phyloP scores from a whole-genome alignment of 2,329 filamentous ascomycete genomes.

The Trematosphaeria pertusa region DNA sequence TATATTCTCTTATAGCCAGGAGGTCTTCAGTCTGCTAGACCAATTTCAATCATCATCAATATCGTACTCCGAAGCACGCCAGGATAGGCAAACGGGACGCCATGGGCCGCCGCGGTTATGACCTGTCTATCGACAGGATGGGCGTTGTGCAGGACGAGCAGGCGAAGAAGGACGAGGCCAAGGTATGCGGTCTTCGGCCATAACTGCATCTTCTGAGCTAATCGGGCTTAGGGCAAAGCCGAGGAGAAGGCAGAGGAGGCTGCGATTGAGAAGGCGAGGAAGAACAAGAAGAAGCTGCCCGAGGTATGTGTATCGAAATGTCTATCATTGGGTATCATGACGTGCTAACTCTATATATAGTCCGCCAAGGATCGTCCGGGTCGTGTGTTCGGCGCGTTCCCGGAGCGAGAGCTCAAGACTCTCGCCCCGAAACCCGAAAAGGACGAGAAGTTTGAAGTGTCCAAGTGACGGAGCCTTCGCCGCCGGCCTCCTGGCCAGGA shows the following conservation, averaged over 20 bases:
- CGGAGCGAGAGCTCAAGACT: no score
- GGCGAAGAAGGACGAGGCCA: background rate
- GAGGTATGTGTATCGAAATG: background rate
- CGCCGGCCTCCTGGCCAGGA: no score
- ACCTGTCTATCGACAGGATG: conserved; percentile 8
- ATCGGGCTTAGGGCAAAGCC: background rate
- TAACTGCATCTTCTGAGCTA: no score
- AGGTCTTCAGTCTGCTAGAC: no score
- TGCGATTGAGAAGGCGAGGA: background rate
- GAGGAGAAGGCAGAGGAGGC: conserved; percentile 4
- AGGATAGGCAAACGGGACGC: no score
- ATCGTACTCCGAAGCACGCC: background rate
- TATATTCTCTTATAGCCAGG: background rate
- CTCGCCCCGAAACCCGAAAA: no score
- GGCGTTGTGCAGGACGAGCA: conserved; percentile 7
- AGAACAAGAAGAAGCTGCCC: background rate
- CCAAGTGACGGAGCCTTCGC: no score
- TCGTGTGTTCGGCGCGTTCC: no score
- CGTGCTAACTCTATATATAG: no score
- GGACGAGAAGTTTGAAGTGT: no score
- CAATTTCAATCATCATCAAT: background rate
- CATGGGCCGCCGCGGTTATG: conserved; percentile 32
- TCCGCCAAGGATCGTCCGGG: no score
- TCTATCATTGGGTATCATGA: no score
- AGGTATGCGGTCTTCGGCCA: conserved; percentile 8